phyloP scores from a whole-genome alignment of 2,329 filamentous ascomycete species.

The Pezicula carpinea region DNA sequence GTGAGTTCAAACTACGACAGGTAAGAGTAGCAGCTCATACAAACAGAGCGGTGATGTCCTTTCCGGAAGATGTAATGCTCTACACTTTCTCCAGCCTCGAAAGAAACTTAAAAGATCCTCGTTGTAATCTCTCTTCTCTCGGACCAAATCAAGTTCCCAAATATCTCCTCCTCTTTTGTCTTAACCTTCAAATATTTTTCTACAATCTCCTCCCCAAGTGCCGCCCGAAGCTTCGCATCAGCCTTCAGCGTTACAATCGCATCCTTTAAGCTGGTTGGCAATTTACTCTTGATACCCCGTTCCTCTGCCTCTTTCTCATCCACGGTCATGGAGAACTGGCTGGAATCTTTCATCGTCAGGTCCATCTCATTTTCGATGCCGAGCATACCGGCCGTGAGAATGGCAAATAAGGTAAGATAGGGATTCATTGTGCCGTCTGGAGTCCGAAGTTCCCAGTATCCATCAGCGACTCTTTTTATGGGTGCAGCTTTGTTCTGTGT shows the following conservation, averaged over 20 bases:
- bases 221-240: conserved; percentile 40
- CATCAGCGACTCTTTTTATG: conserved; percentile 58
- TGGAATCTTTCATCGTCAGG: conserved; percentile 46
- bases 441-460: conserved; percentile 72
- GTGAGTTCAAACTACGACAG: no score
- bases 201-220: conserved; percentile 46
- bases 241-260: conserved; percentile 46
- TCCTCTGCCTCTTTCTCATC: conserved; percentile 38
- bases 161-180: conserved; percentile 47
- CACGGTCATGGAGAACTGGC: conserved; percentile 45
- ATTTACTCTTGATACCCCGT: conserved; percentile 46
- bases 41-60: no score
- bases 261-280: conserved; percentile 50
- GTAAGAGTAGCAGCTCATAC: no score
- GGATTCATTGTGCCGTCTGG: conserved; percentile 75
- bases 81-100: no score
- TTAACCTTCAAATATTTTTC: conserved; percentile 54
- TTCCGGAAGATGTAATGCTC: no score
- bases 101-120: background rate
- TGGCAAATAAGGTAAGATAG: conserved; percentile 60
- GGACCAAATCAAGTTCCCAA: conserved; percentile 27
- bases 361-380: conserved; percentile 43
- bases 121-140: conserved; percentile 13
- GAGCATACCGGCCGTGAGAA: conserved; percentile 54
- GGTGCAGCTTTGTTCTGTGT: conserved; percentile 73